Percentiles rank a stretch among this genome's conserved stretches.
Evolutionary conservation across 2,329 filamentous ascomycete genomes (phyloP).

Genomic region (Colletotrichum sp.): DNA sequence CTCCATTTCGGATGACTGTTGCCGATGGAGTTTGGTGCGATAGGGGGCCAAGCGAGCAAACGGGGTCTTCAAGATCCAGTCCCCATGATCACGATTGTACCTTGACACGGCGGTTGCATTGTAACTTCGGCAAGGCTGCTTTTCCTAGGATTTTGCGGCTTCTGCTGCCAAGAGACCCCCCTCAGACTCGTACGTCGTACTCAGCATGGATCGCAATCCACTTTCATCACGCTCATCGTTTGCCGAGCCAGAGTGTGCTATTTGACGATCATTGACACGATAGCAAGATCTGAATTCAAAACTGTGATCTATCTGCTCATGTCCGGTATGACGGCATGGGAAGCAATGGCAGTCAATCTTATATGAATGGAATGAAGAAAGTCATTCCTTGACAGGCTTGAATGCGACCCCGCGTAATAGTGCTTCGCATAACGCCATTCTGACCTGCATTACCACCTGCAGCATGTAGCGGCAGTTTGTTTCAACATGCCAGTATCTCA

Average conservation of each 20-base stretch:
- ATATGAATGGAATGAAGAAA: not conserved
- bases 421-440: not conserved
- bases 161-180: not conserved
- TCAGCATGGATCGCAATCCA: not conserved
- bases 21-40: not conserved
- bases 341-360: not conserved
- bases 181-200: not conserved
- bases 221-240: not conserved
- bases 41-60: not conserved
- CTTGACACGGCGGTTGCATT: not conserved
- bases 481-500: not conserved
- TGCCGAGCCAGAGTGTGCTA: not conserved
- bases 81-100: not conserved
- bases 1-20: not conserved
- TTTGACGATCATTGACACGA: not conserved
- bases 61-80: not conserved
- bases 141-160: not conserved
- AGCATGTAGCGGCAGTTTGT: not conserved
- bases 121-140: not conserved
- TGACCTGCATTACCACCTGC: not conserved
- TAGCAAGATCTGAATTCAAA: not conserved
- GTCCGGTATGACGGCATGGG: not conserved
- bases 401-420: not conserved
- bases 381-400: not conserved
- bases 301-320: not conserved